Base-by-base conservation (phyloP, 805 yeast genomes). In the Kuraishia borneana region DNA sequence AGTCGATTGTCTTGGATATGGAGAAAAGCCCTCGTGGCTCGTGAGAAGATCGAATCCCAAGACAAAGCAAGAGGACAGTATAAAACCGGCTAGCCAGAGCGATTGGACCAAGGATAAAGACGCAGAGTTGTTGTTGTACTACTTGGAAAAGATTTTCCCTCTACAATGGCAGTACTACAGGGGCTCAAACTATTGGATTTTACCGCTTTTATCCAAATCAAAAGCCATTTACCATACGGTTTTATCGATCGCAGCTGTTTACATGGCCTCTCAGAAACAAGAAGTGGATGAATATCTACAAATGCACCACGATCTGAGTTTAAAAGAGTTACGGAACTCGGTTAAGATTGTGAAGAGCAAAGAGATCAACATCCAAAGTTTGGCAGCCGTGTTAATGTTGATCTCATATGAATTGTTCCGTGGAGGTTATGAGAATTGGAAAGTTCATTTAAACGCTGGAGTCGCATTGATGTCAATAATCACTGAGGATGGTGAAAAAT, bases 101-200 rank as follows among this genome's bases (percentile, higher is more conserved):
- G 28, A 25, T 6, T 25, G 28, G 28, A 10, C 28, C 12, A 25
- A 25, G 16, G 28, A 25, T 16, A 25, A 25, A 16, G 28, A 25
- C 16, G 30, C 20, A 7, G 30, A 28, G 30, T n/a, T 28, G 44
- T 43, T 12, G 37, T 30, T 21, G 36, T 48, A 28, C 30, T 28
- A 28, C 20, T 20, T 28, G 9, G 30, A 28, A 13, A 28, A 28
- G 22, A 18, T 26, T n/a, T 33, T 19, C 23, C 30, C 21, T 21
- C n/a, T 18, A n/a, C 30, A 28, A 14, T 28, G 30, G 30, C 30
- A 14, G 20, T 18, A 28, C 30, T 28, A 28, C 30, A 28, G 17
- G 20, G 30, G 30, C 20, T 28, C 30, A 6, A 16, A 14, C 9
- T 18, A 28, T 12, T 28, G 30, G 30, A 28, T 28, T n/a, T 13